Evolutionary conservation across 1,139 yeast genomes (phyloP), one percentile per base, ranked within the genome.

Genomic region (Geotrichum australiense): DNA sequence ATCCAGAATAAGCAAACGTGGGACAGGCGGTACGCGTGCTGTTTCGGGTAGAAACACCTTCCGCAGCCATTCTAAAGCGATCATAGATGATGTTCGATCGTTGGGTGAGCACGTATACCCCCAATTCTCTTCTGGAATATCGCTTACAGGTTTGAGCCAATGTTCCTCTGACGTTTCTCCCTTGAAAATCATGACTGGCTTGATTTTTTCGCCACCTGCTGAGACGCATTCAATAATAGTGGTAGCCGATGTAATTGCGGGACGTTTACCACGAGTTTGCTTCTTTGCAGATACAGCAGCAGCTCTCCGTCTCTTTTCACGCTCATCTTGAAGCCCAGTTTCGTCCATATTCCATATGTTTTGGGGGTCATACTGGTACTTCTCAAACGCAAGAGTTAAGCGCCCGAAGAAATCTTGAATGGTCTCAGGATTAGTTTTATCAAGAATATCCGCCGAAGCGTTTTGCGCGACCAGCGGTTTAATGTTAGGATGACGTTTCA

Each of bases 381-480:
- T 27, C 5, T 14, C 5, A 4, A 3, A 3, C 4, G 30, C 19
- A 7, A 12, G 3, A 11, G 7, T 5, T 19, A 3, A 8, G 10
- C 4, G 16, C 3, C 5, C 12, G 12, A 31, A 31, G 15, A 31
- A 31, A 10, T 31, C 24, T 11, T 5, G 34, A 26, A 29, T 28
- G 28, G 24, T 28, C 28, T 27, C 28, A 22, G 35, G 24, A 10
- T 28, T 34, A 19, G 35, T 39, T 22, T 34, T 30, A 22, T 34
- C 34, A 27, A 27, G n/a, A 14, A n/a, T n/a, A n/a, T n/a, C n/a
- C n/a, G n/a, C n/a, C n/a, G n/a, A n/a, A n/a, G n/a, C n/a, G n/a
- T n/a, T n/a, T n/a, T n/a, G n/a, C n/a, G n/a, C n/a, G n/a, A n/a
- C n/a, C n/a, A n/a, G n/a, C n/a, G n/a, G n/a, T n/a, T n/a, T n/a